These are phyloP conservation scores for Aspergillus jensenii DNA, from an alignment of 2,329 filamentous ascomycete genomes.

Conservation along the genomic window DNA sequence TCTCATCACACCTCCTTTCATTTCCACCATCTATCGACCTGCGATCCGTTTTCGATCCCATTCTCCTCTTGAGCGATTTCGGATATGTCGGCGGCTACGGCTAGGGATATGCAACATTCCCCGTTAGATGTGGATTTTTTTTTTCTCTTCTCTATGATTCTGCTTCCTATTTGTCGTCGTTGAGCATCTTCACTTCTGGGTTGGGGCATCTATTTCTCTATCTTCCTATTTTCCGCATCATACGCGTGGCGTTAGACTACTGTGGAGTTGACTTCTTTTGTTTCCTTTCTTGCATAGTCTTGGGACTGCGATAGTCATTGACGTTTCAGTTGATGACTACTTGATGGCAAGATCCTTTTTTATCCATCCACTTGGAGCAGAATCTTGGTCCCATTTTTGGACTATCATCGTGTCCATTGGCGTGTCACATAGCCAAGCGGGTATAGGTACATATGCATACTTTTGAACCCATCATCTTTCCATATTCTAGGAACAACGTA, in stretches of 20 bases:
- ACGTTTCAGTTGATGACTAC: constrained; percentile 1
- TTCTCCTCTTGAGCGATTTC: not conserved
- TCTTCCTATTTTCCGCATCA: constrained; percentile 12
- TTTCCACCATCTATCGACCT: not conserved
- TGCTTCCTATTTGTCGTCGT: constrained; percentile 6
- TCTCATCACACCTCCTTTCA: no score
- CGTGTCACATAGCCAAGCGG: constrained; percentile 19
- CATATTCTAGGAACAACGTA: constrained; percentile 2
- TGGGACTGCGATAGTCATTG: constrained; percentile 2
- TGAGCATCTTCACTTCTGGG: constrained; percentile 15
- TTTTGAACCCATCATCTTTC: constrained; percentile 13
- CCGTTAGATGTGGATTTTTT: not conserved
- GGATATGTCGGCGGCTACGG: not conserved
- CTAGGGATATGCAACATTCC: not conserved
- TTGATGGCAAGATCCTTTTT: constrained; percentile 11
- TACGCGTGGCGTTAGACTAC: constrained; percentile 28
- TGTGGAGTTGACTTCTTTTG: constrained; percentile 19
- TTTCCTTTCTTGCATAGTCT: constrained; percentile 14
- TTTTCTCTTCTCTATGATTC: constrained; percentile 3
- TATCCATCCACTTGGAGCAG: constrained; percentile 12
- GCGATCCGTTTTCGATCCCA: not conserved
- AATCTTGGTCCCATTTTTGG: constrained; percentile 9
- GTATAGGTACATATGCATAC: constrained; percentile 22
- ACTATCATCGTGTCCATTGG: constrained; percentile 14
- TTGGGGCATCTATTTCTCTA: constrained; percentile 13